Conservation (phyloP, 495 filamentous ascomycete species). For the Podospora australis region DNA sequence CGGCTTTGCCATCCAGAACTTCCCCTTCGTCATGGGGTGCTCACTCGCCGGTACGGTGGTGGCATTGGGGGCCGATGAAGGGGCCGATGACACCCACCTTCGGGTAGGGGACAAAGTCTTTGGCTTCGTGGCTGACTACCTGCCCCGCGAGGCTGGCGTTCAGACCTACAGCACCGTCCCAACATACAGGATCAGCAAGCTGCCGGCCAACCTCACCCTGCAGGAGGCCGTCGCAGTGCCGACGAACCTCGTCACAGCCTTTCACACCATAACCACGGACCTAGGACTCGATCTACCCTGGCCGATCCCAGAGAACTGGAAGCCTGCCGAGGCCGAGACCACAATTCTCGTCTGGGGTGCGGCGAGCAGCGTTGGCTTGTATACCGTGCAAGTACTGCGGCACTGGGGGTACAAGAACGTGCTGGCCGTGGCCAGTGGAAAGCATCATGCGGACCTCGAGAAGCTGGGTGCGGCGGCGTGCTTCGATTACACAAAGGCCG, state of each 20-base stretch:
- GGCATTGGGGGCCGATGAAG: constrained; percentile 24
- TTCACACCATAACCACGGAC: constrained; percentile 39
- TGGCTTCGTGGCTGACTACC: constrained; percentile 38
- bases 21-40: constrained; percentile 34
- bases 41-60: constrained; percentile 38
- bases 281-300: constrained; percentile 42
- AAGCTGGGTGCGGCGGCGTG: constrained; percentile 34
- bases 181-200: constrained; percentile 31
- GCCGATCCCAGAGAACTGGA: constrained; percentile 33
- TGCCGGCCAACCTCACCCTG: constrained; percentile 31
- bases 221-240: constrained; percentile 44
- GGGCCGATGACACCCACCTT: constrained; percentile 11
- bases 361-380: constrained; percentile 44
- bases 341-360: constrained; percentile 51
- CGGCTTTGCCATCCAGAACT: constrained; percentile 35
- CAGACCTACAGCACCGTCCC: constrained; percentile 39
- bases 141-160: constrained; percentile 33
- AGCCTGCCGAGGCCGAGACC: constrained; percentile 20
- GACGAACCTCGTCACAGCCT: constrained; percentile 48
- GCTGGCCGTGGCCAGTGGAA: constrained; percentile 39
- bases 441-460: constrained; percentile 36
- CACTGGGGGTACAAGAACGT: constrained; percentile 45
- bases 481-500: constrained; percentile 42
- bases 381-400: constrained; percentile 41
- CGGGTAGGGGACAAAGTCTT: constrained; percentile 42